phyloP scores from a whole-genome alignment of 495 filamentous ascomycete genomes.

The Barbatosphaeria neglecta region DNA sequence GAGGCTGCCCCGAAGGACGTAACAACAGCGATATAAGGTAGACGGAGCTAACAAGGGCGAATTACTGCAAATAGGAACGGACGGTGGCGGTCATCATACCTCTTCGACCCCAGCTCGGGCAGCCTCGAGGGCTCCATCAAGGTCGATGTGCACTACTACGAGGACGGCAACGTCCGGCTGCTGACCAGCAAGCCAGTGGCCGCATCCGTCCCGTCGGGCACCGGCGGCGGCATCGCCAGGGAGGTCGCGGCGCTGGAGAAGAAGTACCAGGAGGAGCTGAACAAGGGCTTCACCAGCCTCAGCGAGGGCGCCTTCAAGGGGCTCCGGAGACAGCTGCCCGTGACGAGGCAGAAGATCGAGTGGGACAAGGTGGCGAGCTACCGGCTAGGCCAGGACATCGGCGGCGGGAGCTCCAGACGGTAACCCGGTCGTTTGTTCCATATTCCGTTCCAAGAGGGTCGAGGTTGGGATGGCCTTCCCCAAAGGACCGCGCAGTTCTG shows the following conservation, averaged over 20 bases:
- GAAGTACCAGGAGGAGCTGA: conserved; percentile 92
- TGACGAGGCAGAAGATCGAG: conserved; percentile 97
- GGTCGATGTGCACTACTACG: conserved; percentile 97
- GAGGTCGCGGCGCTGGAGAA: conserved; percentile 71
- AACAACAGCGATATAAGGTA: too few species aligned
- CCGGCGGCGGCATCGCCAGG: conserved; percentile 56
- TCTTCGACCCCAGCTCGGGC: conserved; percentile 53
- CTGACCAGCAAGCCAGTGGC: conserved; percentile 68
- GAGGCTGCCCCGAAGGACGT: too few species aligned
- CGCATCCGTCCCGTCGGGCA: conserved; percentile 43
- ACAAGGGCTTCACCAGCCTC: conserved; percentile 73
- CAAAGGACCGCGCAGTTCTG: too few species aligned
- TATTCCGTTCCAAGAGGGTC: too few species aligned
- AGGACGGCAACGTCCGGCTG: conserved; percentile 94
- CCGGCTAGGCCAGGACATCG: conserved; percentile 63
- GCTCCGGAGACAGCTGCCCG: conserved; percentile 81
- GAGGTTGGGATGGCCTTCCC: too few species aligned
- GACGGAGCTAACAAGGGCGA: not conserved
- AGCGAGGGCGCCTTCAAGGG: conserved; percentile 93
- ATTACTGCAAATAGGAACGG: too few species aligned
- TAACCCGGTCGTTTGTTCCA: too few species aligned
- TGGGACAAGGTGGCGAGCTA: conserved; percentile 99
- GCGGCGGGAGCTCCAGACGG: conserved; percentile 38
- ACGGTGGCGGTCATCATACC: conserved; percentile 84
- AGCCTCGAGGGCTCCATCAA: conserved; percentile 57